Percentiles rank a stretch among this genome's conserved stretches.
Conservation (phyloP, 208 protist species). For the Leishmania turanica region DNA sequence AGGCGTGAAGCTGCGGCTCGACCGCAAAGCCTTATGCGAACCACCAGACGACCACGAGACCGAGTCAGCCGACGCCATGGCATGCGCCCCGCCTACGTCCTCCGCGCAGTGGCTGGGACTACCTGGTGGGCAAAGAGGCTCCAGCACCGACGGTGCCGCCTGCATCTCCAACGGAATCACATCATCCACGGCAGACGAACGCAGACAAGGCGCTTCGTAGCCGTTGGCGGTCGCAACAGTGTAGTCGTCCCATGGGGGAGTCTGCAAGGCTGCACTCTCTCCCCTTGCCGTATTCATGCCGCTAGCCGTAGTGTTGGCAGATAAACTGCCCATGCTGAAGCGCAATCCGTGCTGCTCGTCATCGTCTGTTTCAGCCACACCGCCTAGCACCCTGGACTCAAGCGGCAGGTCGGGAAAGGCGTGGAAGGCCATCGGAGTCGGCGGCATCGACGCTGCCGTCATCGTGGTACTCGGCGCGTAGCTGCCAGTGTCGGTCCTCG, state of each 20-base stretch:
- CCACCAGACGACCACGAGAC: neutral
- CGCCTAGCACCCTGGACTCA: neutral
- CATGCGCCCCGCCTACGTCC: neutral
- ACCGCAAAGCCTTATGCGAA: neutral
- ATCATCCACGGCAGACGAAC: conserved; percentile 29
- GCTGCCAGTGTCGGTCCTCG: neutral
- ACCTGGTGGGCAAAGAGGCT: neutral
- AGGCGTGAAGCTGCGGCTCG: neutral
- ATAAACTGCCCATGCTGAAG: neutral
- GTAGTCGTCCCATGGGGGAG: neutral
- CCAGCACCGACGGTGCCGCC: neutral
- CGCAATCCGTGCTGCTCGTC: neutral
- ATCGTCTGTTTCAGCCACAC: neutral
- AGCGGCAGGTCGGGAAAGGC: neutral
- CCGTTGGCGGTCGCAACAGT: neutral
- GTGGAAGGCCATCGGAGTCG: conserved; percentile 13
- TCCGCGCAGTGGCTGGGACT: neutral
- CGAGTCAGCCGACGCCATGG: neutral
- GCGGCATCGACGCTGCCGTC: conserved; percentile 5
- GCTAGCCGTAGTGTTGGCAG: neutral
- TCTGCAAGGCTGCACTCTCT: neutral
- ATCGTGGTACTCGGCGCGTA: neutral
- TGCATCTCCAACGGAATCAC: conserved; percentile 17
- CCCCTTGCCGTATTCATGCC: neutral
- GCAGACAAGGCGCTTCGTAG: neutral